Base-by-base conservation (phyloP, 805 yeast genomes). In the Metschnikowia dekortorum region DNA sequence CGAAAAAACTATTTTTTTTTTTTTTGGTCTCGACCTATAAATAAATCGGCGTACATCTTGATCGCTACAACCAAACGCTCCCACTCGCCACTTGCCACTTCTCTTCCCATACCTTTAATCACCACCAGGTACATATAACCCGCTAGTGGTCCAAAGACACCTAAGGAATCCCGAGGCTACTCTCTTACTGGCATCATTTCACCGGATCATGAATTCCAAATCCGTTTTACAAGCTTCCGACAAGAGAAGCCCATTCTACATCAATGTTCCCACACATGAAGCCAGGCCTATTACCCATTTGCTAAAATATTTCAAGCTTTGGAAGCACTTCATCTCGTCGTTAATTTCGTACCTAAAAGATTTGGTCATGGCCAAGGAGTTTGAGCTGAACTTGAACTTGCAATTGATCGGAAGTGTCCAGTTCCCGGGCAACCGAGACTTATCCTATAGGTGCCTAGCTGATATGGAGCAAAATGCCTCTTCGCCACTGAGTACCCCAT, bases 341-440 rank as follows among this genome's bases (percentile, higher is more conserved):
- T 57, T 73, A 46, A 61, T 70, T 8, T 61, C 65, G 46, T 73
- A 73, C 53, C 61, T 70, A 41, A 69, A 65, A 51, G 77, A 80
- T 57, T 65, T 78, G 50, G 64, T 76, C 35, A 63, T 79, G 47
- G 78, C 79, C 49, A 79, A 78, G 61, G 81, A 73, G 54, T 63
- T 62, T 39, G 66, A 63, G 45, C 61, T 63, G 58, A 63, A 71
- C 55, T 57, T 73, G 48, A 67, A 67, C 46, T 62, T 60, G 47
- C 78, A 73, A 57, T 55, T 73, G 41, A 61, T 73, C 36, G 66
- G 61, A 46, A 65, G 73, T 32, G 64, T 72, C 33, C 71, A 70
- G 55, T 69, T 70, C 49, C 75, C 75, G 7, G 74, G 74, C 9
- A 80, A 62, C 65, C 80, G 53, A 62, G 80, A 58, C 71, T 71